Percentiles rank a stretch among this genome's conserved stretches.
These are phyloP conservation scores for Fistulifera solaris DNA, from an alignment of 108 stramenopile genomes.

Conservation along the genomic window DNA sequence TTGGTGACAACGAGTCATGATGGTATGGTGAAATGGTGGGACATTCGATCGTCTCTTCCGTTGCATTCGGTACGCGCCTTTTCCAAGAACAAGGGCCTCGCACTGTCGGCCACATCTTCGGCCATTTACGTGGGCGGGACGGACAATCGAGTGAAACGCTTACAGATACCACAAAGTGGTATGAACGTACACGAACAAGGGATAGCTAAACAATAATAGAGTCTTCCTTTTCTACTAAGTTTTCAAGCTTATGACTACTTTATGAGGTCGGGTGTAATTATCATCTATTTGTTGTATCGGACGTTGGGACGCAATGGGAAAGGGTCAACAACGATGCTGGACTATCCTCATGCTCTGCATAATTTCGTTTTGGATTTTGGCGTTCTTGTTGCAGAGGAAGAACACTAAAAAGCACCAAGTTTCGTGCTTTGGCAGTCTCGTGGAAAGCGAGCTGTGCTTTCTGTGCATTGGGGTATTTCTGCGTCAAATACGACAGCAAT, in stretches of 20 bases:
- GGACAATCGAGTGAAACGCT: not conserved
- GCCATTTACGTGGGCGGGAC: not conserved
- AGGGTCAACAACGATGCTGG: no score
- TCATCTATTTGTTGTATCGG: no score
- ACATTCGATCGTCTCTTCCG: slow-evolving; percentile 85
- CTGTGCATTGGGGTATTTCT: slow-evolving; percentile 21
- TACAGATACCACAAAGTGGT: not conserved
- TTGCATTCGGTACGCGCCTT: slow-evolving; percentile 85
- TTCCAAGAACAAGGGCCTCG: slow-evolving; percentile 58
- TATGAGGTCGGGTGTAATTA: no score
- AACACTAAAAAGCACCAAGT: slow-evolving; percentile 45
- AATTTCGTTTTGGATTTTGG: no score
- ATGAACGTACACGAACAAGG: no score
- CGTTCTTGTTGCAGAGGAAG: slow-evolving; percentile 3
- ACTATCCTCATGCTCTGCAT: no score
- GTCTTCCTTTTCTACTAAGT: no score
- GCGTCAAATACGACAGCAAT: slow-evolving; percentile 39
- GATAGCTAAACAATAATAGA: no score
- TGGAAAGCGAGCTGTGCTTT: slow-evolving; percentile 31
- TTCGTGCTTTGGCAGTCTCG: slow-evolving; percentile 51
- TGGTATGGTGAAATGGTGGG: slow-evolving; percentile 88
- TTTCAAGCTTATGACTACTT: no score
- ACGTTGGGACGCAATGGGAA: no score
- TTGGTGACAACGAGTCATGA: slow-evolving; percentile 81
- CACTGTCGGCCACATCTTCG: not conserved